Evolutionary conservation across 495 filamentous ascomycete species (phyloP).

Genomic region (Schizothecium vesticola): DNA sequence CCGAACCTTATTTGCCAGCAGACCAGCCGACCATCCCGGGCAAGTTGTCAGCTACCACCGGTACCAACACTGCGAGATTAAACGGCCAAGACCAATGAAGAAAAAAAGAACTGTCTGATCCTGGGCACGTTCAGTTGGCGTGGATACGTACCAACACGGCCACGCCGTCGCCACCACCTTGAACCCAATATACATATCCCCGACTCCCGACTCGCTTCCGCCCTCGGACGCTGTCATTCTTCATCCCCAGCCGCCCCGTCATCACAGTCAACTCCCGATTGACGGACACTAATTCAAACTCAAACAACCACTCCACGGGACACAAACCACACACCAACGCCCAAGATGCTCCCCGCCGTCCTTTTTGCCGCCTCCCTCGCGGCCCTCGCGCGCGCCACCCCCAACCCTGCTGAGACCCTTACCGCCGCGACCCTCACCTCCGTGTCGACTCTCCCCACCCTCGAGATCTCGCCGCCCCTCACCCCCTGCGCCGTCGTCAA

Average conservation of each 20-base stretch:
- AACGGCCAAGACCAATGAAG: background rate
- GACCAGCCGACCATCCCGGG: background rate
- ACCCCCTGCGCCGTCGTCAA: constrained; percentile 14
- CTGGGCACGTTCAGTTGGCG: background rate
- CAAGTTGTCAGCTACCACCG: background rate
- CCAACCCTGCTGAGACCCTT: constrained; percentile 11
- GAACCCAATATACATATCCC: background rate
- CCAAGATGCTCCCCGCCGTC: background rate
- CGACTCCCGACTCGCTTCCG: background rate
- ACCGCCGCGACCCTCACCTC: background rate
- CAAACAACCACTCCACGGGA: background rate
- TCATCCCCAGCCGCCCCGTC: background rate
- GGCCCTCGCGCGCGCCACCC: background rate
- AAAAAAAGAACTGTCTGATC: background rate
- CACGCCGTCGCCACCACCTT: background rate
- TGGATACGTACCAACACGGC: background rate
- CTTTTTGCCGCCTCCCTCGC: background rate
- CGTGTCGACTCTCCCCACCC: background rate
- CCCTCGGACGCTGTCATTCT: background rate
- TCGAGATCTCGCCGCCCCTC: background rate
- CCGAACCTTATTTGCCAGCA: background rate
- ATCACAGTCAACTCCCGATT: background rate
- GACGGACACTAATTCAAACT: background rate
- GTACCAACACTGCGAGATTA: background rate
- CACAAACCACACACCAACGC: background rate